Base-by-base conservation (phyloP, 164 flowering plant species). In the Kalanchoe fedtschenkoi region DNA sequence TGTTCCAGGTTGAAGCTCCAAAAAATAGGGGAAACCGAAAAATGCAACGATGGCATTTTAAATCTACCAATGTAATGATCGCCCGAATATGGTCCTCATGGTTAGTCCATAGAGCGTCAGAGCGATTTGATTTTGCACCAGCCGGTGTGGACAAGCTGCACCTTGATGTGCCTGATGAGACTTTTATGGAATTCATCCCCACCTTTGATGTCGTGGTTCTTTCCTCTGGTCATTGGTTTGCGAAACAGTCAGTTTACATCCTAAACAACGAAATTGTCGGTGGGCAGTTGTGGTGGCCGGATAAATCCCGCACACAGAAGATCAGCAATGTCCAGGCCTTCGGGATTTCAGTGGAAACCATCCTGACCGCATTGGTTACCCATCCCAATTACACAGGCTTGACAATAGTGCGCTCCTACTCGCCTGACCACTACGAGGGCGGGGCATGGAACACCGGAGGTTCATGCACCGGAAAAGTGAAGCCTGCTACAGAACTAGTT, bases 391-490 rank as follows among this genome's bases (percentile, higher is more conserved):
- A 73, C 73, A 86, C 83, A 0, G 97, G 98, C 44, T 68, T 89
- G n/a, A 78, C 98, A 24, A 86, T 92, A 9, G 74, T 92, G 17
- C 83, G 97, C 11, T 78, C 97, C 26, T 92, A 54, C 64, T 89
- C 98, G 11, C 98, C 98, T n/a, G 97, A 88, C 70, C 98, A 92
- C 65, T 92, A 88, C 42, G 96, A 88, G 63, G 96, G 96, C 41
- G 98, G 98, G 16, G 89, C 89, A 2, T 92, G 98, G 98, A 89
- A 92, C 69, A 89, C 96, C 0, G 97, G 98, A 4, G 97, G 98
- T 3, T 89, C 98, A 17, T 92, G 98, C 76, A 86, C 97, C 1
- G 96, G 97, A 37, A 92, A 89, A 71, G 81, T 63, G 16, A 71
- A 63, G 68, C 98, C 97, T 30, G 76, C 79, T 10, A 42, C 58